These are phyloP conservation scores for Globisporangium cederbergense DNA, from an alignment of 352 stramenopile genomes.

Conservation along the genomic window DNA sequence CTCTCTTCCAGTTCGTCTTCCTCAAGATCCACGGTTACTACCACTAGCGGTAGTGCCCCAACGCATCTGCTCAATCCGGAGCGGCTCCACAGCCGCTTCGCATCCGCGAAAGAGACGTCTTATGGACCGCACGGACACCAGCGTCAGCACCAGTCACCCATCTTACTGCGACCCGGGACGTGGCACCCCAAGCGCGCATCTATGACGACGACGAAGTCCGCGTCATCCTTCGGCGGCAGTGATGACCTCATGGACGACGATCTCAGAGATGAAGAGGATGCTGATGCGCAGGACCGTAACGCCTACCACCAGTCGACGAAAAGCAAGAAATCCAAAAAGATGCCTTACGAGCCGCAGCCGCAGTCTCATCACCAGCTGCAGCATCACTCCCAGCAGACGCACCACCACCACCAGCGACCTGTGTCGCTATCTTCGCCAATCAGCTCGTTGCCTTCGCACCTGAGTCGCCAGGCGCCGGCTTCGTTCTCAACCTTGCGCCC, in stretches of 20 bases:
- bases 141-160: background rate
- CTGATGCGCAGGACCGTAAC: background rate
- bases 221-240: background rate
- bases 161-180: background rate
- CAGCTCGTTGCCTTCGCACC: background rate
- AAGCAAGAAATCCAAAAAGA: background rate
- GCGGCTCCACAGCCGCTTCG: conserved; percentile 1
- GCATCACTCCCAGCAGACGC: too few species aligned
- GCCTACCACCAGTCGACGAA: background rate
- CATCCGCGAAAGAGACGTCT: background rate
- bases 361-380: background rate
- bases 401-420: background rate
- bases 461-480: background rate
- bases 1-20: background rate
- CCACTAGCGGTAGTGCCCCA: background rate
- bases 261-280: background rate
- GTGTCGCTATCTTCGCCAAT: background rate
- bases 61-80: background rate
- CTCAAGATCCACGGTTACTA: background rate
- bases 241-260: conserved; percentile 13
- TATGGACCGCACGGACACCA: background rate
- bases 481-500: conserved; percentile 1
- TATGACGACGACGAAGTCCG: background rate
- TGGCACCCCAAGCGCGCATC: background rate
- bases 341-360: background rate